Percentiles rank a stretch among this genome's conserved stretches.
phyloP scores from a whole-genome alignment of 371 early-diverging fungal species.

The Actinomucor elegans region DNA sequence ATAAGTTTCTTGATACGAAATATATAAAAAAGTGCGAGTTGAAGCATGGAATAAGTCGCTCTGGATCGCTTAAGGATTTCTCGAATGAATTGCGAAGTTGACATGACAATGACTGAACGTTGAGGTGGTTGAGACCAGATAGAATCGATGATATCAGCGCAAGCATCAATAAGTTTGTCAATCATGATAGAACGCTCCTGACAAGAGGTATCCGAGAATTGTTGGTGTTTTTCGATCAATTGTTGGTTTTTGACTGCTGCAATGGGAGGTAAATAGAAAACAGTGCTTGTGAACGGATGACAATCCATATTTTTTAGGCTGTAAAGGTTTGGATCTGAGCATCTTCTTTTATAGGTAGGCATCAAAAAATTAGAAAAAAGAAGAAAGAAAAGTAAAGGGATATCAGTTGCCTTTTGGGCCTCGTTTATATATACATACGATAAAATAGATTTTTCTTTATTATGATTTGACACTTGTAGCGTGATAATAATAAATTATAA shows the following conservation, averaged over 20 bases:
- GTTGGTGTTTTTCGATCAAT: slow-evolving; percentile 7
- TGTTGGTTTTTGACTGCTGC: neutral
- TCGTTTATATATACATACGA: neutral
- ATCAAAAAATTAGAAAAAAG: neutral
- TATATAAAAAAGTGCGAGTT: slow-evolving; percentile 66
- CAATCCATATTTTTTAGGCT: neutral
- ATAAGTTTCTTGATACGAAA: slow-evolving; percentile 42
- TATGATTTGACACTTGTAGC: too few species aligned
- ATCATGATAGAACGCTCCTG: slow-evolving; percentile 32
- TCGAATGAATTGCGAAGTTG: slow-evolving; percentile 57
- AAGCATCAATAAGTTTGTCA: slow-evolving; percentile 30
- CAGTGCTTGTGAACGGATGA: neutral
- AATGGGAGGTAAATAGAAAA: neutral
- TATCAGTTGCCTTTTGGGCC: neutral
- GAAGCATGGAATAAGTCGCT: slow-evolving; percentile 72
- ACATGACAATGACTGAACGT: slow-evolving; percentile 31
- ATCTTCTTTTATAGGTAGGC: neutral
- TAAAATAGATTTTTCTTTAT: neutral
- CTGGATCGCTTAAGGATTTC: slow-evolving; percentile 72
- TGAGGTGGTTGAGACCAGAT: slow-evolving; percentile 34
- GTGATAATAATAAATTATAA: slow-evolving; percentile 2
- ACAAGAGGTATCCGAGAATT: slow-evolving; percentile 16
- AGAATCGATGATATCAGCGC: slow-evolving; percentile 40
- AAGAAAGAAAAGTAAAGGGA: neutral
- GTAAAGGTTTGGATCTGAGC: slow-evolving; percentile 11